Conservation (phyloP, 1,139 yeast genomes). For the Schizosaccharomyces versatilis region DNA sequence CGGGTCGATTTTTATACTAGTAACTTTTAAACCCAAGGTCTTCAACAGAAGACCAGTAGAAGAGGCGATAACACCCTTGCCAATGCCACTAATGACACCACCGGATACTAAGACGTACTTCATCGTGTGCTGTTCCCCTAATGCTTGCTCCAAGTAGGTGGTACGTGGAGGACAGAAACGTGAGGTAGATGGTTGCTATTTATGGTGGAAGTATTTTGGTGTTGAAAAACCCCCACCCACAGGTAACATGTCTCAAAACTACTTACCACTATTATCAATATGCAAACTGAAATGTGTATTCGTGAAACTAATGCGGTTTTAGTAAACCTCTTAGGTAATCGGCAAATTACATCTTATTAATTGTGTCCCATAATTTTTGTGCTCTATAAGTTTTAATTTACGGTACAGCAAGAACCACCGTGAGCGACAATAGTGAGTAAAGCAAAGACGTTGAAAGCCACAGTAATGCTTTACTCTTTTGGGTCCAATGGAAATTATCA, state of each 20-base stretch:
- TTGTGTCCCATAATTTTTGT: too few species aligned
- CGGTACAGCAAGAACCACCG: too few species aligned
- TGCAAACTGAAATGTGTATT: too few species aligned
- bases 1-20: constrained; percentile 95
- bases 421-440: too few species aligned
- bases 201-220: not conserved
- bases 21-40: constrained; percentile 81
- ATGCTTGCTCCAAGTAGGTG: constrained; percentile 3
- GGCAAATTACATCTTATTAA: too few species aligned
- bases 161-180: constrained; percentile 3
- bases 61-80: constrained; percentile 93
- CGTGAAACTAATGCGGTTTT: too few species aligned
- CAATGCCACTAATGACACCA: constrained; percentile 95
- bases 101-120: constrained; percentile 98
- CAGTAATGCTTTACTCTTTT: constrained; percentile 8
- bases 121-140: constrained; percentile 26
- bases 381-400: too few species aligned
- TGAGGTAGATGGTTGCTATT: not conserved
- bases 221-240: too few species aligned
- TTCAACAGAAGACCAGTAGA: constrained; percentile 88
- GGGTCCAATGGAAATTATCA: constrained; percentile 14
- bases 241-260: too few species aligned
- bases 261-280: too few species aligned
- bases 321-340: too few species aligned
- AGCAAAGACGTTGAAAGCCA: too few species aligned